phyloP scores from a whole-genome alignment of 805 yeast genomes.

The Wickerhamiella azymoides region DNA sequence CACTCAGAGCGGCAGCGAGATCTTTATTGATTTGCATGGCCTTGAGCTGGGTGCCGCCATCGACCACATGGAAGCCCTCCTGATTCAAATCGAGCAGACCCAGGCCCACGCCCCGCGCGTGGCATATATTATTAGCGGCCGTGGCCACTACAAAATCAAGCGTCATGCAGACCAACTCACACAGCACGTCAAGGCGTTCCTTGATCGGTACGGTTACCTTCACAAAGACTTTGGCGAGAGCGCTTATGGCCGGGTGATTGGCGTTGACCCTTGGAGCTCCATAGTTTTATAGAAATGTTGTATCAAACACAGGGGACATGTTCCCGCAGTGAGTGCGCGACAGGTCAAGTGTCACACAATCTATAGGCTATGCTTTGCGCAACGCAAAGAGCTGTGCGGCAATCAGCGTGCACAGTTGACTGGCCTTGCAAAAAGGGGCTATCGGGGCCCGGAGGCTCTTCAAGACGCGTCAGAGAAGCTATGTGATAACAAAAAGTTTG shows the following conservation, averaged over 20 bases:
- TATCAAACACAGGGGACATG: no score
- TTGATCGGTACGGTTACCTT: constrained; percentile 29
- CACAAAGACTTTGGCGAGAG: constrained; percentile 27
- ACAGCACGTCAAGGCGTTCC: constrained; percentile 20
- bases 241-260: constrained; percentile 28
- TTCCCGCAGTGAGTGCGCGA: no score
- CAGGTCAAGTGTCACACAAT: no score
- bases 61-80: constrained; percentile 20
- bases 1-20: constrained; percentile 17
- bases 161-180: constrained; percentile 22
- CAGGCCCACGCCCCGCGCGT: constrained; percentile 19
- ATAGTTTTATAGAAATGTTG: constrained; percentile 2
- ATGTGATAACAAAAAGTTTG: no score
- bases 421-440: no score
- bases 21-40: constrained; percentile 26
- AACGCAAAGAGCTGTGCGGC: no score
- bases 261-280: constrained; percentile 30
- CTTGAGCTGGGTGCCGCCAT: constrained; percentile 25
- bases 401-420: no score
- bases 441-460: no score
- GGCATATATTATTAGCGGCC: constrained; percentile 24
- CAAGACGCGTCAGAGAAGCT: no score
- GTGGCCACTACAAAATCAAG: constrained; percentile 21
- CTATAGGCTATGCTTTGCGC: no score
- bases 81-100: constrained; percentile 17